Evolutionary conservation across 257 asterid species (phyloP), one percentile per base, ranked within the genome.

Genomic region (Penstemon eatonii): DNA sequence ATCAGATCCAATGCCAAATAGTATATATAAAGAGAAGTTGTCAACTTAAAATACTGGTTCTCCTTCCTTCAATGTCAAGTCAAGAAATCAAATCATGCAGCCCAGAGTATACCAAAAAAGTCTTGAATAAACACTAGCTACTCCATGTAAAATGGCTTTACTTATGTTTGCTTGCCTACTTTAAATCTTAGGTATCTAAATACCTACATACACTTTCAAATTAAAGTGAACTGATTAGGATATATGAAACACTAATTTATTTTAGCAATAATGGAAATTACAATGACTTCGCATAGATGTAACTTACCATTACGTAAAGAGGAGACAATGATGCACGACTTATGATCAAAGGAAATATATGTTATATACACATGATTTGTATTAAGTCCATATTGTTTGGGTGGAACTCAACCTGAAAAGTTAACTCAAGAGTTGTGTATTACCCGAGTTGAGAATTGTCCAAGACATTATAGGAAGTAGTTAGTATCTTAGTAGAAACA

Each of bases 11-110:
- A 66, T 60, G 37, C 13, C 49, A 5, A 11, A 46, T 46, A 9
- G 9, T 46, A 46, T 8, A 9, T 7, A 46, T 66, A 56, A 13
- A 51, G 49, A 12, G 53, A 54, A 46, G 46, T 76, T 12, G 68
- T 70, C 71, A 63, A 61, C 78, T 70, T 5, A 12, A 11, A 52
- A 39, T 47, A 74, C 8, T 68, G 79, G 75, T 37, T 62, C 70
- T 52, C 47, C 79, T 78, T 77, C 63, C 18, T 43, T 33, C 64
- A 69, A 64, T 76, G 79, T 80, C 84, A 80, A 69, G 33, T 76
- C 82, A 44, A 42, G 15, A 38, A 0, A 19, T 40, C 41, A 36
- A 52, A 15, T 36, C 54, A 41, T 58, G 49, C 63, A 47, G 7
- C 1, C 40, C 47, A 44, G 65, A 12, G 38, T 45, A 46, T 62